phyloP scores from a whole-genome alignment of 441 rosid genomes.

The Croton laevigatus region DNA sequence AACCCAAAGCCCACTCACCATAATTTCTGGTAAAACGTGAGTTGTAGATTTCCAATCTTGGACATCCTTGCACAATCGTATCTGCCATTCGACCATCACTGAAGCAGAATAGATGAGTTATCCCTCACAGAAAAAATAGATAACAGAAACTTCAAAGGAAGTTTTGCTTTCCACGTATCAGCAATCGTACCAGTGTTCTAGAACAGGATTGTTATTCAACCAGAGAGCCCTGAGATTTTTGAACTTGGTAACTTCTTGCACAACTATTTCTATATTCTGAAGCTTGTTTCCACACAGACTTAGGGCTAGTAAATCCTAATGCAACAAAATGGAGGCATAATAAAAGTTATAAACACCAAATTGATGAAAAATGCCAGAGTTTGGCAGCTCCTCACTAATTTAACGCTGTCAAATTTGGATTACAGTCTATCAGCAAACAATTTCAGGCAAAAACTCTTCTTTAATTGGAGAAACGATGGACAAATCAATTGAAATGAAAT shows the following conservation, averaged over 20 bases:
- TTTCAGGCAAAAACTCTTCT: not conserved
- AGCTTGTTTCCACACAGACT: constrained; percentile 79
- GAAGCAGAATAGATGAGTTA: constrained; percentile 29
- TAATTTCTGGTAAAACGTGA: constrained; percentile 64
- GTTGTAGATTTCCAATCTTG: constrained; percentile 75
- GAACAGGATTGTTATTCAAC: constrained; percentile 78
- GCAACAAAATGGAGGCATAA: constrained; percentile 12
- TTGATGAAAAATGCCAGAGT: not conserved
- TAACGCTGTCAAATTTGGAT: not conserved
- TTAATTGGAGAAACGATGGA: too few species aligned
- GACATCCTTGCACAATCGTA: constrained; percentile 60
- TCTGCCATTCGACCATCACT: constrained; percentile 48
- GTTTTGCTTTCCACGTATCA: constrained; percentile 10
- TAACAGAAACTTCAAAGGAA: constrained; percentile 10
- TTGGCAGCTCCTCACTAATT: not conserved
- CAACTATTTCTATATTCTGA: constrained; percentile 42
- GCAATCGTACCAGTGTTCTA: constrained; percentile 47
- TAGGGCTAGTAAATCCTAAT: constrained; percentile 75
- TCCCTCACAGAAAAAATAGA: not conserved
- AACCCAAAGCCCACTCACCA: constrained; percentile 88
- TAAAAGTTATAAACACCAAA: not conserved
- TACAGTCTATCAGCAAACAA: not conserved
- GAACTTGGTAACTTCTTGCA: constrained; percentile 63
- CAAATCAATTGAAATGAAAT: not conserved
- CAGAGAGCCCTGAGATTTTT: constrained; percentile 74